Evolutionary conservation across 1,284 basidiomycete species (phyloP).

Genomic region (Pyrrhoderma noxium): DNA sequence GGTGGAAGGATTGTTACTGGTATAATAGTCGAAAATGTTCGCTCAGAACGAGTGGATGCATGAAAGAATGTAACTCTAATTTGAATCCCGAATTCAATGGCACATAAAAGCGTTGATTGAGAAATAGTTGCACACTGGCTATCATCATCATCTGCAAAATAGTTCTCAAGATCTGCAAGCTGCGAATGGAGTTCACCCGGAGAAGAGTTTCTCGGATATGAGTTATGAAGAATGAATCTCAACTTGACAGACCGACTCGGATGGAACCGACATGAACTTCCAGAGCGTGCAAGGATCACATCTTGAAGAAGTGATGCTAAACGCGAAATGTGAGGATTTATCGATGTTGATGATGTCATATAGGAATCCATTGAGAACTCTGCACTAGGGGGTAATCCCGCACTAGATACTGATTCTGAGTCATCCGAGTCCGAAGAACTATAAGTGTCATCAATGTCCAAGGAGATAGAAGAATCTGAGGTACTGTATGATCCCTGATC

Average conservation of each 20-base stretch:
- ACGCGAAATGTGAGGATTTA: constrained; percentile 1
- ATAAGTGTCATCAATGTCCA: constrained; percentile 21
- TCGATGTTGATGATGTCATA: constrained; percentile 19
- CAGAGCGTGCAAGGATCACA: constrained; percentile 56
- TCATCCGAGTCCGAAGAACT: constrained; percentile 9
- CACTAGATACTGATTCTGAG: constrained; percentile 10
- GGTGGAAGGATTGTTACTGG: constrained; percentile 66
- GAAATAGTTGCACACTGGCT: constrained; percentile 66
- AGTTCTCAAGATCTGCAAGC: constrained; percentile 31
- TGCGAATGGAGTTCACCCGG: constrained; percentile 31
- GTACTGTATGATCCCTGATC: constrained; percentile 27
- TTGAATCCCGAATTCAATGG: constrained; percentile 58
- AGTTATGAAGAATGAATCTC: constrained; percentile 63
- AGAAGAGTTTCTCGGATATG: constrained; percentile 42
- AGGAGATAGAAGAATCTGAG: constrained; percentile 22
- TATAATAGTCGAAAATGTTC: constrained; percentile 50
- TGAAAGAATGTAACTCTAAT: constrained; percentile 66
- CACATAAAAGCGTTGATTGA: constrained; percentile 66
- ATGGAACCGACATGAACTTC: constrained; percentile 74
- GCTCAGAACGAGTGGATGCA: constrained; percentile 55
- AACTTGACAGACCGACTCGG: constrained; percentile 56
- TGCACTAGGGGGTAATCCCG: constrained; percentile 14
- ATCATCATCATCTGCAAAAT: constrained; percentile 40
- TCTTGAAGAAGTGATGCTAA: background rate
- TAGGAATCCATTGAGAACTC: constrained; percentile 19